Evolutionary conservation across 139 green algal genomes (phyloP).

Genomic region (Chlamydomonas eustigma): DNA sequence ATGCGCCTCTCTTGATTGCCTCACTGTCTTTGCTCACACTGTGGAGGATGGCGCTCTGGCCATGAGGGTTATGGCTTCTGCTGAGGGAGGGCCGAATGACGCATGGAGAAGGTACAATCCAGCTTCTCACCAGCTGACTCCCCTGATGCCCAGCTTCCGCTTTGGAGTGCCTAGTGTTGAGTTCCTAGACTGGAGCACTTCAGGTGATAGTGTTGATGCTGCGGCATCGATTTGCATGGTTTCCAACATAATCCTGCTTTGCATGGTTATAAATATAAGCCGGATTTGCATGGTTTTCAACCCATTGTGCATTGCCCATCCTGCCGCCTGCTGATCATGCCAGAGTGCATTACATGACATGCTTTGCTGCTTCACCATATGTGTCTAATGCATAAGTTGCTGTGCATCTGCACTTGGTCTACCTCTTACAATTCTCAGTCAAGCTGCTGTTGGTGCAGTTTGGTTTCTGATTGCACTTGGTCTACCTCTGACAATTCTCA

Average conservation of each 20-base stretch:
- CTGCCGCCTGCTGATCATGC: background rate
- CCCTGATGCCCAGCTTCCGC: slow-evolving; percentile 44
- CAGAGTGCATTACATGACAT: background rate
- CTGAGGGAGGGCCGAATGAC: background rate
- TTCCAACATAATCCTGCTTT: background rate
- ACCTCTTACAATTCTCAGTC: no score
- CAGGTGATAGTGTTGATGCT: slow-evolving; percentile 32
- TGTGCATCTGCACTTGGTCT: no score
- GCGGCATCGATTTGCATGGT: background rate
- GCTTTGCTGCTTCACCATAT: background rate
- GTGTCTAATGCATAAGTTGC: no score
- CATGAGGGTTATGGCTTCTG: slow-evolving; percentile 30
- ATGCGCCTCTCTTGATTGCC: slow-evolving; percentile 68
- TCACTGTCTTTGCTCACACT: slow-evolving; percentile 62
- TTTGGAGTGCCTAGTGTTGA: slow-evolving; percentile 55
- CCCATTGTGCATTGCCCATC: background rate
- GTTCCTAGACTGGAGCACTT: slow-evolving; percentile 56
- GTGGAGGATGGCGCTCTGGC: slow-evolving; percentile 55
- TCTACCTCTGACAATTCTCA: no score
- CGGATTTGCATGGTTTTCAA: background rate
- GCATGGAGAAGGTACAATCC: background rate
- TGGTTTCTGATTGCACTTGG: no score
- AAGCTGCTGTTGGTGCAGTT: no score
- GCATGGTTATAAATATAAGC: background rate
- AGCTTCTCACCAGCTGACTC: background rate